Percentiles rank a stretch among this genome's conserved stretches.
These are phyloP conservation scores for Hypoxylon lienhwacheense DNA, from an alignment of 495 filamentous ascomycete species.

Conservation along the genomic window DNA sequence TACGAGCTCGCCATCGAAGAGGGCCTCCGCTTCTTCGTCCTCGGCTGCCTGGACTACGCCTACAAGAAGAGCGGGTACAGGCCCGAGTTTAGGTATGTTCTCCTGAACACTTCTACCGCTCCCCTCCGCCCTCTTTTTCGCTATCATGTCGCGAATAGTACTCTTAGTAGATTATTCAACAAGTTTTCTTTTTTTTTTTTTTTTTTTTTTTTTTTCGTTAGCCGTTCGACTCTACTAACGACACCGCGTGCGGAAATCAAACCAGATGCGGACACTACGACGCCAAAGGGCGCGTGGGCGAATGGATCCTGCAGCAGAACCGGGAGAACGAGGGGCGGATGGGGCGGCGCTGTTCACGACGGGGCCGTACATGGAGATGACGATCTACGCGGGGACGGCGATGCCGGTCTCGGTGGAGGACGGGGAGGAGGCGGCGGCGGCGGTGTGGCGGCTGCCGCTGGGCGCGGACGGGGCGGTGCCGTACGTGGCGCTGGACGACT, in stretches of 20 bases:
- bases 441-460: conserved; percentile 52
- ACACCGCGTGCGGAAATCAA: too few relatives aligned
- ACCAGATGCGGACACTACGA: conserved; percentile 54
- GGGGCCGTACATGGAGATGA: conserved; percentile 59
- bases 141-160: too few relatives aligned
- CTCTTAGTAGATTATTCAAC: too few relatives aligned
- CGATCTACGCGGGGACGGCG: conserved; percentile 40
- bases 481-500: conserved; percentile 56
- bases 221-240: too few relatives aligned
- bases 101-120: too few relatives aligned
- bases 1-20: conserved; percentile 57
- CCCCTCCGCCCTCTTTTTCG: too few relatives aligned
- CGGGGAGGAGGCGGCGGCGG: conserved; percentile 46
- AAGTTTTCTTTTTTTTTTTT: too few relatives aligned
- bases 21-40: conserved; percentile 57
- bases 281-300: conserved; percentile 56
- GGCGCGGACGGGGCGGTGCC: conserved; percentile 48
- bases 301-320: conserved; percentile 52
- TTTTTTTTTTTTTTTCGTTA: too few relatives aligned
- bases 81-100: conserved; percentile 44
- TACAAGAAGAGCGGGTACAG: conserved; percentile 52
- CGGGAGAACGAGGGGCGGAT: conserved; percentile 42
- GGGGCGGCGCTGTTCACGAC: conserved; percentile 55
- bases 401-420: conserved; percentile 45
- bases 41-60: conserved; percentile 51